Conservation (phyloP, 768 basidiomycete genomes). For the Suillus spraguei region DNA sequence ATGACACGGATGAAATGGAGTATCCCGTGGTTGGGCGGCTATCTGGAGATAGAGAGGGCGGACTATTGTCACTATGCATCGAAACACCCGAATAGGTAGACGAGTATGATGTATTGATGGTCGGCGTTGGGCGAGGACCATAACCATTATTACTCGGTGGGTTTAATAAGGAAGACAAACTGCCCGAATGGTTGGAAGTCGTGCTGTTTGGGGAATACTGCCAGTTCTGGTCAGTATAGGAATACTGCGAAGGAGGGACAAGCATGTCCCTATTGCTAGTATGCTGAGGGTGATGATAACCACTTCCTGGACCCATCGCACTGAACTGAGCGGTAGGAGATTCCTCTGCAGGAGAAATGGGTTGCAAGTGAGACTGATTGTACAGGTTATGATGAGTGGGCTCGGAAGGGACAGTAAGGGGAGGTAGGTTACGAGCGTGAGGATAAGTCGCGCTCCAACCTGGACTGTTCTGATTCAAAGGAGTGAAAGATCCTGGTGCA, state of each 20-base stretch:
- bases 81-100: conserved; percentile 71
- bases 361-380: conserved; percentile 61
- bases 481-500: conserved; percentile 79
- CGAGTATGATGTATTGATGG: conserved; percentile 70
- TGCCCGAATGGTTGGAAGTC: conserved; percentile 68
- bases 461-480: conserved; percentile 59
- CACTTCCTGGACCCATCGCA: conserved; percentile 38
- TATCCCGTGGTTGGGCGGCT: conserved; percentile 86
- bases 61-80: conserved; percentile 68
- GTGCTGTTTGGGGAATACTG: conserved; percentile 48
- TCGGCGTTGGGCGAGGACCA: conserved; percentile 59
- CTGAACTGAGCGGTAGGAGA: conserved; percentile 53
- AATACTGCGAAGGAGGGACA: conserved; percentile 58
- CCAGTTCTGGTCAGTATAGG: conserved; percentile 67
- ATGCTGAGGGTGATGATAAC: conserved; percentile 29
- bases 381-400: conserved; percentile 60
- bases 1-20: conserved; percentile 82
- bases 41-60: conserved; percentile 77
- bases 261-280: conserved; percentile 37
- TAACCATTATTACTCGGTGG: conserved; percentile 51
- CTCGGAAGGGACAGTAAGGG: conserved; percentile 82
- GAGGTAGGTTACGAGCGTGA: conserved; percentile 65
- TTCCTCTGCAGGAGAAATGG: conserved; percentile 72
- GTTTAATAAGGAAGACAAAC: conserved; percentile 78
- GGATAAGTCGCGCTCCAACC: conserved; percentile 65